phyloP scores from a whole-genome alignment of 768 basidiomycete species.

The Kwoniella botswanensis region DNA sequence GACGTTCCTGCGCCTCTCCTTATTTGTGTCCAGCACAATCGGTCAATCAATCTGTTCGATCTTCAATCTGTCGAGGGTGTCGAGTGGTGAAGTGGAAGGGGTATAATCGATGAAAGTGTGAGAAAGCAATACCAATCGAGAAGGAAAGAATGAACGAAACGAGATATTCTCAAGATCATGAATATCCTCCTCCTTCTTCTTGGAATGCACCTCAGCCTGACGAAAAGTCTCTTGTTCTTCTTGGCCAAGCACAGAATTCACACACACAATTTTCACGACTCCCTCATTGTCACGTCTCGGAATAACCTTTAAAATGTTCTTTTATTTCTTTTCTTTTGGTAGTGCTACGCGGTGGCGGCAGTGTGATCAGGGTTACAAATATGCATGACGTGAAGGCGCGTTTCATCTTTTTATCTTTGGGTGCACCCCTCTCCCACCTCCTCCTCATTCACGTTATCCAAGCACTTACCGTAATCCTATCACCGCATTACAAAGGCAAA shows the following conservation, averaged over 20 bases:
- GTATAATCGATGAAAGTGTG: background rate
- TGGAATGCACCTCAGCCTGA: no score
- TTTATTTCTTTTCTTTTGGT: background rate
- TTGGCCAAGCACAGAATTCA: background rate
- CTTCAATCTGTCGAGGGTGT: background rate
- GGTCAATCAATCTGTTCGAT: background rate
- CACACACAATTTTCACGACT: background rate
- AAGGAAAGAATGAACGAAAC: background rate
- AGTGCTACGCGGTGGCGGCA: background rate
- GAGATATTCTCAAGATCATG: background rate
- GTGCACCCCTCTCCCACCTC: background rate
- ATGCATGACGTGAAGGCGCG: background rate
- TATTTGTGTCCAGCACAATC: background rate
- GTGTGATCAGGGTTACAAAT: background rate
- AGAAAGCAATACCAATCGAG: background rate
- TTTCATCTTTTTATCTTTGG: background rate
- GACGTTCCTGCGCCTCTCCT: slow-evolving; percentile 8
- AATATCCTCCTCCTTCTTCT: background rate
- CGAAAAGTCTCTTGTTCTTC: background rate
- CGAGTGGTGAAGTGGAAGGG: background rate
- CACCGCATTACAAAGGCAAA: no score
- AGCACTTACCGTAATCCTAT: no score
- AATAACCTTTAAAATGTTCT: background rate
- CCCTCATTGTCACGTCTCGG: background rate
- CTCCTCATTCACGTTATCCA: background rate